Evolutionary conservation across 139 green algal genomes (phyloP).

Genomic region (Volvox africanus): DNA sequence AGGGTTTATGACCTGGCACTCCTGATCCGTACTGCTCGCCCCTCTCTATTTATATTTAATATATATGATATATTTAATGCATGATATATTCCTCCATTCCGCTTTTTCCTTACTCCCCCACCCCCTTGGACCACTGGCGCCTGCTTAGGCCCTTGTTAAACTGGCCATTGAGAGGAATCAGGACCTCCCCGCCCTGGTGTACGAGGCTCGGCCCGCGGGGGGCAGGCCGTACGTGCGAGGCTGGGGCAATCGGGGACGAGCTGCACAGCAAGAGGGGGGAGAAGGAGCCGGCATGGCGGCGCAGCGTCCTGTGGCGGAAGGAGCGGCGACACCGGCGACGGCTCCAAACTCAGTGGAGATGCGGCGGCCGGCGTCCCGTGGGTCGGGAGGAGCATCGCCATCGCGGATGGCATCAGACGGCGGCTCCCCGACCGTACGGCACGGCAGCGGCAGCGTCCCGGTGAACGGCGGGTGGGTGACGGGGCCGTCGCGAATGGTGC

Average conservation of each 20-base stretch:
- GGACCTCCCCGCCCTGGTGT: conserved; percentile 95
- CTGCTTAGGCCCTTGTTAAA: conserved; percentile 87
- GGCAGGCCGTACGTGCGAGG: conserved; percentile 47
- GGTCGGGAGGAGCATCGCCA: background rate
- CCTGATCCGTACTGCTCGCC: too few species aligned
- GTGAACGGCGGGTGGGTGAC: background rate
- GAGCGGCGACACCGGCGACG: background rate
- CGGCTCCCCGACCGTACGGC: too few species aligned
- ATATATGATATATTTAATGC: too few species aligned
- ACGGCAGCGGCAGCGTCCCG: background rate
- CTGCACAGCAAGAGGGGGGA: background rate
- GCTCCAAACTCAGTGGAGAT: background rate
- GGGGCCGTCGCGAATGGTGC: background rate
- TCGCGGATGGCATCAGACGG: background rate
- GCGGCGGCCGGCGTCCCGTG: background rate
- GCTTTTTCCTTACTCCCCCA: too few species aligned
- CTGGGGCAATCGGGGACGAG: background rate
- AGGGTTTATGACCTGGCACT: too few species aligned
- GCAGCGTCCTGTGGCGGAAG: background rate
- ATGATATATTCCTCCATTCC: too few species aligned
- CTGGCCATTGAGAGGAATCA: conserved; percentile 90
- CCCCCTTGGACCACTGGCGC: background rate
- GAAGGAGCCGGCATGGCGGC: background rate
- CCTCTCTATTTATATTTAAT: too few species aligned
- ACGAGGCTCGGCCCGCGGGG: conserved; percentile 83